Evolutionary conservation across 108 stramenopile genomes (phyloP).

Genomic region (Mayamaea pseudoterrestris): DNA sequence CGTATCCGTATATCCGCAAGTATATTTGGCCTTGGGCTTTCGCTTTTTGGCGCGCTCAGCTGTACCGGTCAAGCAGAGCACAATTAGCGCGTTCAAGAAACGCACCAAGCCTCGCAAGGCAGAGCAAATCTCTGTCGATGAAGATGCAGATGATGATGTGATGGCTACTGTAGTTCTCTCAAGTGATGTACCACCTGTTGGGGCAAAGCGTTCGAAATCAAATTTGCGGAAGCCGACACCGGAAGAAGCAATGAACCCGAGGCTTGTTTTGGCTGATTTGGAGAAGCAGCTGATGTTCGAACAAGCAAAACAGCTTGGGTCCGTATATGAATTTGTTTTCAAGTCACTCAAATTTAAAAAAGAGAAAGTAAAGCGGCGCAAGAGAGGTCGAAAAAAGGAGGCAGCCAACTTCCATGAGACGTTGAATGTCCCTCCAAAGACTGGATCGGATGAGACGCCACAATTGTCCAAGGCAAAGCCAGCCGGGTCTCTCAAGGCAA

Average conservation of each 20-base stretch:
- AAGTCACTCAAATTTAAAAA: conserved; percentile 7
- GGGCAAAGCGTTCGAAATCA: background rate
- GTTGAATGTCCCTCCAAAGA: background rate
- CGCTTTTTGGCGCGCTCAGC: background rate
- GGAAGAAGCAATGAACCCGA: conserved; percentile 3
- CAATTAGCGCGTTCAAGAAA: background rate
- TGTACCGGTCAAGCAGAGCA: background rate
- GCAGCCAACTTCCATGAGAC: background rate
- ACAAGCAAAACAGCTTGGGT: background rate
- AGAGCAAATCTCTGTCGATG: background rate
- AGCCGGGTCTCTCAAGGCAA: too few species aligned
- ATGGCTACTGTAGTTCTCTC: too few species aligned
- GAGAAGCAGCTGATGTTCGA: conserved; percentile 5
- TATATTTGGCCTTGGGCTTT: conserved; percentile 15
- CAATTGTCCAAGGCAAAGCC: too few species aligned
- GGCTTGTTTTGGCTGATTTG: conserved; percentile 9
- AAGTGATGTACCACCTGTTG: too few species aligned
- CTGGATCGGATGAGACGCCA: too few species aligned
- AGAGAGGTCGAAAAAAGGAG: background rate
- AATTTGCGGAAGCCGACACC: background rate
- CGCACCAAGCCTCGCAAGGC: background rate
- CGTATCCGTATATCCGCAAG: too few species aligned
- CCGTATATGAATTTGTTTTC: conserved; percentile 25
- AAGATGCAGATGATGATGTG: background rate
- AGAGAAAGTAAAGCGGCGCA: background rate